Percentiles rank a stretch among this genome's conserved stretches.
Evolutionary conservation across 2,329 filamentous ascomycete species (phyloP).

Genomic region (Xylariaceae sp.): DNA sequence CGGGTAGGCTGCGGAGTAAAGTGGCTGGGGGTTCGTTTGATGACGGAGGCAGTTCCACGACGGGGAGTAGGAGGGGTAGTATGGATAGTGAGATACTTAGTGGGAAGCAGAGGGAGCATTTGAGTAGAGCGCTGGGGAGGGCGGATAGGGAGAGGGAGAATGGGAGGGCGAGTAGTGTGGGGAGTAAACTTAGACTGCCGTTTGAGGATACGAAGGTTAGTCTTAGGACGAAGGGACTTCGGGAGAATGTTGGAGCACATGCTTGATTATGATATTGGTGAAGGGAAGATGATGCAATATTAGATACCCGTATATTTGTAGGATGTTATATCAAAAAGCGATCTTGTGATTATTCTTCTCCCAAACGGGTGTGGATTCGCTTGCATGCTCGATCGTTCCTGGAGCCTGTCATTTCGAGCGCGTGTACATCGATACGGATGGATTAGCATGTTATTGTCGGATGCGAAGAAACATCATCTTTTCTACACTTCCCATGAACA

Average conservation of each 20-base stretch:
- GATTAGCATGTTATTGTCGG: too few species aligned
- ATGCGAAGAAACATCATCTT: too few species aligned
- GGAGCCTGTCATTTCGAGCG: too few species aligned
- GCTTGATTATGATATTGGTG: slow-evolving; percentile 15
- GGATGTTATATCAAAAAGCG: too few species aligned
- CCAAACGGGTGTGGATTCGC: too few species aligned
- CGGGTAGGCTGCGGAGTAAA: slow-evolving; percentile 40
- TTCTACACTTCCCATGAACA: too few species aligned
- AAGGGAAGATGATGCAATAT: neutral
- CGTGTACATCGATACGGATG: too few species aligned
- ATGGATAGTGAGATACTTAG: slow-evolving; percentile 29
- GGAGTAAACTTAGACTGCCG: slow-evolving; percentile 29
- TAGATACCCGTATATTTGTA: too few species aligned
- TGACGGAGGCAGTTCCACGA: slow-evolving; percentile 38
- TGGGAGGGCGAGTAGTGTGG: slow-evolving; percentile 12
- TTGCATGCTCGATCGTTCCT: too few species aligned
- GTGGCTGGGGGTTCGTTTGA: slow-evolving; percentile 25
- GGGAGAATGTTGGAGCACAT: slow-evolving; percentile 42
- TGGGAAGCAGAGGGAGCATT: slow-evolving; percentile 38
- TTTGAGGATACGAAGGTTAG: slow-evolving; percentile 50
- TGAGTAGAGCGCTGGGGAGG: slow-evolving; percentile 34
- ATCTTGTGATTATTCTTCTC: too few species aligned
- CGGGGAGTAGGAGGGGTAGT: slow-evolving; percentile 31
- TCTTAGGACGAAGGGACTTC: slow-evolving; percentile 52
- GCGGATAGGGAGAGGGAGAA: slow-evolving; percentile 12